Conservation (phyloP, 768 basidiomycete genomes). For the Mycena chlorophos region DNA sequence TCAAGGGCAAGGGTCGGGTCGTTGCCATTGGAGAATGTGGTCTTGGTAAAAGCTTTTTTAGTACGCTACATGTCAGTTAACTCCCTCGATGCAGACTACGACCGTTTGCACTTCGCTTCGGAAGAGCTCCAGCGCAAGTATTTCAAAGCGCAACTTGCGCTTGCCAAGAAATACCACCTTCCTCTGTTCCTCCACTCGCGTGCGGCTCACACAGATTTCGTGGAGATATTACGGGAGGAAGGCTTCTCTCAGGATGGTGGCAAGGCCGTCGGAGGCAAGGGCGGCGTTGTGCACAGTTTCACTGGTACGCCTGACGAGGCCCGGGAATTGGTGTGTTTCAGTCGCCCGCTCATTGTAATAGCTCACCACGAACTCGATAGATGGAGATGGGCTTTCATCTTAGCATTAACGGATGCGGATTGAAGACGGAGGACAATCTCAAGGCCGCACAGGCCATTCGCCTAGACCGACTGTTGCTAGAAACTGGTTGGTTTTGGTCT, state of each 20-base stretch:
- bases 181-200: slow-evolving; percentile 83
- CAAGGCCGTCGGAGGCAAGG: slow-evolving; percentile 51
- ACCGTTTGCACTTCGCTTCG: slow-evolving; percentile 65
- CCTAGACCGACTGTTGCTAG: slow-evolving; percentile 62
- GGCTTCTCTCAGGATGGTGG: slow-evolving; percentile 64
- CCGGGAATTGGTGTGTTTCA: slow-evolving; percentile 55
- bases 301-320: slow-evolving; percentile 68
- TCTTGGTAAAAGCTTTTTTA: slow-evolving; percentile 47
- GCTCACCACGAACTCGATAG: slow-evolving; percentile 35
- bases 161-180: slow-evolving; percentile 71
- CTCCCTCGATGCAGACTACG: slow-evolving; percentile 65
- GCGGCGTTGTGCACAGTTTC: slow-evolving; percentile 84
- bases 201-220: slow-evolving; percentile 71
- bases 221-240: slow-evolving; percentile 61
- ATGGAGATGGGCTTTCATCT: slow-evolving; percentile 74
- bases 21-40: slow-evolving; percentile 83
- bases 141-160: slow-evolving; percentile 66
- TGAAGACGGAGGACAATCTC: slow-evolving; percentile 72
- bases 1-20: slow-evolving; percentile 55
- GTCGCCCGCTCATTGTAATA: neutral
- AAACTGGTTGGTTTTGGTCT: slow-evolving; percentile 55
- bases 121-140: slow-evolving; percentile 59
- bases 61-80: neutral
- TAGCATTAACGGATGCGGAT: slow-evolving; percentile 73
- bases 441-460: slow-evolving; percentile 55